Base-by-base conservation (phyloP, 2,329 filamentous ascomycete genomes). In the Diaporthe citriasiana region DNA sequence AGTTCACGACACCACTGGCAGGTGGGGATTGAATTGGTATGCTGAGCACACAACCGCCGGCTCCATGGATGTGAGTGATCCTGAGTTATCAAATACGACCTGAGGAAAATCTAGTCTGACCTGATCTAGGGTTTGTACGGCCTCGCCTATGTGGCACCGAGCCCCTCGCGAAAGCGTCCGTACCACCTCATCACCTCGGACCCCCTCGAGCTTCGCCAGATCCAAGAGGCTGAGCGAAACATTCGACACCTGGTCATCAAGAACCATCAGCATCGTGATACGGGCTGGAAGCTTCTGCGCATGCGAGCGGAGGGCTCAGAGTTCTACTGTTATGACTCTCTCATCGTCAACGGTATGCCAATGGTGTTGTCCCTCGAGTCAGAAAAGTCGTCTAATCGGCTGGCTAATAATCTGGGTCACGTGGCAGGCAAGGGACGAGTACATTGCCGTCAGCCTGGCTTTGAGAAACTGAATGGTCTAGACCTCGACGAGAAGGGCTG, bases 281-380 rank as follows among this genome's bases (percentile, higher is more conserved):
- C 74, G 13, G 66, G 73, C 40, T 77, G 74, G 76, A 74, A 76
- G 40, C n/a, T 77, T 3, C 59, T 77, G 25, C 59, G 73, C 42
- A 74, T 77, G 73, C 55, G 73, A 35, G 70, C 76, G 9, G 76
- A 77, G 51, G 76, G 76, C 17, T 71, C 74, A 15, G 76, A 77
- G 71, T 76, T 73, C 45, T 73, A 74, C 53, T 79, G 78, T 65
- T 79, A 78, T 27, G 77, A 79, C 53, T 79, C 78, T 1, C 60
- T 79, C 2, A 65, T 79, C 8, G 77, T 79, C 27, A 79, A 79
- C n/a, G 76, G 77, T 77, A 19, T 33, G 76, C 10, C 6, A 5
- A 10, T 66, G 12, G 19, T 38, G 27, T 50, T 6, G 25, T 15
- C 15, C n/a, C n/a, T n/a, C 7, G 60, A 50, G 60, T 50, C 60